Evolutionary conservation across 768 basidiomycete genomes (phyloP), one percentile per base, ranked within the genome.

Genomic region (Hygrophorus russula): DNA sequence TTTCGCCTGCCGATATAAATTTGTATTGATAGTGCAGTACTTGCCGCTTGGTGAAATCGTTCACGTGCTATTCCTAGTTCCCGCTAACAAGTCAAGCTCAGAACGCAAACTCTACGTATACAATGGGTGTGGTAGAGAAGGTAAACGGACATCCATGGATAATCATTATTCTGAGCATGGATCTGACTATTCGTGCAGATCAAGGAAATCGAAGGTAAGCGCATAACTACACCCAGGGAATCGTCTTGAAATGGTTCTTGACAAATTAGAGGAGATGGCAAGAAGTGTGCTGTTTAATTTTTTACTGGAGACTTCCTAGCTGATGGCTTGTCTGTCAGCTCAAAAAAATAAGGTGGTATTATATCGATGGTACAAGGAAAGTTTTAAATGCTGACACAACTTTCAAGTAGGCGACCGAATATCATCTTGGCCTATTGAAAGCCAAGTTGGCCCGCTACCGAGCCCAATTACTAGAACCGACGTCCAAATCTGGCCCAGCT

Each of bases 61-160:
- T n/a, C 24, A 24, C 24, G 24, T 24, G 24, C 4, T 24, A 24
- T 24, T 24, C 24, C 7, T n/a, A n/a, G n/a, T n/a, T n/a, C n/a
- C n/a, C n/a, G n/a, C n/a, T n/a, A n/a, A n/a, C n/a, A n/a, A n/a
- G n/a, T 24, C 24, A 24, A 24, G 24, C 24, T 24, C 7, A 37
- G 19, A 32, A 29, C 36, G 28, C 24, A 29, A 24, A 33, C n/a
- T 29, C 24, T 24, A 35, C 37, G 28, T 14, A 7, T 24, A 15
- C 18, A 56, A 96, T 97, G 93, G 93, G 92, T 55, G 78, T 96
- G 56, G 72, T 91, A 54, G 93, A 97, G 66, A 97, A 97, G 80
- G 89, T 70, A 17, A n/a, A 24, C 24, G 4, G 7, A 24, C n/a
- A n/a, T n/a, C n/a, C n/a, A n/a, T n/a, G n/a, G n/a, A n/a, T n/a